A percentile compares a stretch with the other conserved stretches of the same genome.
These are phyloP conservation scores for Penicillium sp. DNA, from an alignment of 2,329 filamentous ascomycete species.

Conservation along the genomic window DNA sequence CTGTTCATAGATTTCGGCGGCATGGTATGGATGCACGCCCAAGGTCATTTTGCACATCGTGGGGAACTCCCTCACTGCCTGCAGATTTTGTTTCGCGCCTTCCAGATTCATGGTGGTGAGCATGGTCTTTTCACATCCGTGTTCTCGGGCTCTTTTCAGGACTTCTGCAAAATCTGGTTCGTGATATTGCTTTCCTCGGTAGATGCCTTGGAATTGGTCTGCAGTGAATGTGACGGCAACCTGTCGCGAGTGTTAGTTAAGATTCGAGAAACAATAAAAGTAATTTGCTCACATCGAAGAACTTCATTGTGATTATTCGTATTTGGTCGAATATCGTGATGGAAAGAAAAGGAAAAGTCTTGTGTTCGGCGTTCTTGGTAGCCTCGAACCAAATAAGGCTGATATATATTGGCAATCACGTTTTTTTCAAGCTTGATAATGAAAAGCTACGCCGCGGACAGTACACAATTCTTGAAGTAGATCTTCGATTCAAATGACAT, in stretches of 20 bases:
- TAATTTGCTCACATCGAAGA: not conserved
- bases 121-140: slow-evolving; percentile 26
- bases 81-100: slow-evolving; percentile 43
- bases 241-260: slow-evolving; percentile 10
- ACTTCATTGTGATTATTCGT: not conserved
- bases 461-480: too few species aligned
- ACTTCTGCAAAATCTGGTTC: slow-evolving; percentile 44
- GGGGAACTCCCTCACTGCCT: slow-evolving; percentile 30
- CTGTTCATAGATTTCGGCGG: slow-evolving; percentile 42
- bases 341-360: not conserved
- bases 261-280: too few species aligned
- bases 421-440: not conserved
- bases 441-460: too few species aligned
- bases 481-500: not conserved
- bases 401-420: not conserved
- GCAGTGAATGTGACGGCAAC: slow-evolving; percentile 33
- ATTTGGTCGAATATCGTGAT: not conserved
- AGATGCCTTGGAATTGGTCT: slow-evolving; percentile 32
- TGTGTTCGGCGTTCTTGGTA: not conserved
- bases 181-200: slow-evolving; percentile 53
- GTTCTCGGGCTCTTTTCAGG: slow-evolving; percentile 19
- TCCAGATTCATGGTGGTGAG: slow-evolving; percentile 45
- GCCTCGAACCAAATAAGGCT: not conserved
- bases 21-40: slow-evolving; percentile 55
- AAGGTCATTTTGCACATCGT: slow-evolving; percentile 49